A percentile compares a stretch with the other conserved stretches of the same genome.
phyloP scores from a whole-genome alignment of 768 basidiomycete genomes.

The Tylopilus rubrobrunneus region DNA sequence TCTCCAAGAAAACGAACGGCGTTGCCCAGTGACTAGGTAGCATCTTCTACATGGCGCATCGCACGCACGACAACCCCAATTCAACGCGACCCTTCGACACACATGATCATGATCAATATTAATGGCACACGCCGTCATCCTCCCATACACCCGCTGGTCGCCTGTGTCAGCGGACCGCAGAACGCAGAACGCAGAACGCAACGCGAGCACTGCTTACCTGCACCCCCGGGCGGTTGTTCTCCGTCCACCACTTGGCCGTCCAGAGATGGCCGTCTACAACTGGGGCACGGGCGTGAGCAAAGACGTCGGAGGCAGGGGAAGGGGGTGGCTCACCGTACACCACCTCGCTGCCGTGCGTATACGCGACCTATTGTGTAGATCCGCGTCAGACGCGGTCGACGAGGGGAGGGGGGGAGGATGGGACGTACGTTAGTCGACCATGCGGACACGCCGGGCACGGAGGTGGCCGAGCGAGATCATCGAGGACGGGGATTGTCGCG shows the following conservation, averaged over 20 bases:
- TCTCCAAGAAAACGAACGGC: too few relatives aligned
- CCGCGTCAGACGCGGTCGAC: too few relatives aligned
- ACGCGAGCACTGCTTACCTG: conserved; percentile 2
- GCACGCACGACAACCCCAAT: too few relatives aligned
- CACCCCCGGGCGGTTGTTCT: conserved; percentile 35
- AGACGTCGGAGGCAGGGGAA: too few relatives aligned
- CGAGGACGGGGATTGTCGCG: conserved; percentile 49
- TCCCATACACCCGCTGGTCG: conserved; percentile 30
- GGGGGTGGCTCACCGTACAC: conserved; percentile 32
- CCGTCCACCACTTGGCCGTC: conserved; percentile 51
- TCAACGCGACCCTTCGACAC: too few relatives aligned
- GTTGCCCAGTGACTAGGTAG: too few relatives aligned
- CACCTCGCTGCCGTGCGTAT: conserved; percentile 36
- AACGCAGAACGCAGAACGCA: too few relatives aligned
- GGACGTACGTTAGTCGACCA: conserved; percentile 36
- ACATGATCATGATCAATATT: background rate
- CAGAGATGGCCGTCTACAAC: conserved; percentile 41
- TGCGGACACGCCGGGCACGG: conserved; percentile 34
- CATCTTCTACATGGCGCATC: too few relatives aligned
- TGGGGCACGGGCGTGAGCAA: too few relatives aligned
- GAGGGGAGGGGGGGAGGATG: too few relatives aligned
- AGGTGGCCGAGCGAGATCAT: conserved; percentile 50
- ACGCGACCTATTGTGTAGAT: conserved; percentile 26
- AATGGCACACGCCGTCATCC: conserved; percentile 32
- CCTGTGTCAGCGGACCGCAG: background rate